Conservation (phyloP, 164 flowering plant species). For the Buxus sempervirens region DNA sequence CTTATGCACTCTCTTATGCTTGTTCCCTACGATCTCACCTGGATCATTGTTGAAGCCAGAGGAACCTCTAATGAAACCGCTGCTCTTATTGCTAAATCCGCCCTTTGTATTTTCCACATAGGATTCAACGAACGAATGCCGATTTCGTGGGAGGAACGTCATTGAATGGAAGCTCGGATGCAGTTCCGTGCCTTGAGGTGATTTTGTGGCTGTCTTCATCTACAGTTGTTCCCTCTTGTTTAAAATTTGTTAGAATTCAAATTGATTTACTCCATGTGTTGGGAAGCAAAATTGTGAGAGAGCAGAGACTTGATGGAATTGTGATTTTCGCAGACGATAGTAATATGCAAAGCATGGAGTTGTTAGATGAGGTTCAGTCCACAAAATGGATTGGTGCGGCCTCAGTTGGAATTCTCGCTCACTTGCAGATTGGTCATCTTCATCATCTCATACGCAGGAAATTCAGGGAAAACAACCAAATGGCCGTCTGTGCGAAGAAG, state of each 20-base stretch:
- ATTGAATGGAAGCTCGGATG: conserved; percentile 67
- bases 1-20: conserved; percentile 90
- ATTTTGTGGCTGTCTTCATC: background rate
- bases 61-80: conserved; percentile 76
- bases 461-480: conserved; percentile 42
- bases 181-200: conserved; percentile 80
- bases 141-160: conserved; percentile 66
- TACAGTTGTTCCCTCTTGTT: conserved; percentile 1
- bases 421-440: conserved; percentile 37
- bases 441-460: conserved; percentile 22
- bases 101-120: conserved; percentile 50
- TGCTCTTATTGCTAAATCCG: conserved; percentile 49
- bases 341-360: conserved; percentile 88
- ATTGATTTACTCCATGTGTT: conserved; percentile 17
- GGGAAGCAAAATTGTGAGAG: conserved; percentile 63
- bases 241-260: conserved; percentile 10
- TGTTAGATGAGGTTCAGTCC: conserved; percentile 89
- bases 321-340: conserved; percentile 96
- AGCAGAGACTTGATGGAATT: conserved; percentile 80
- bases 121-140: conserved; percentile 68
- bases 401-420: conserved; percentile 85
- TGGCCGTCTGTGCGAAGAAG: too few species aligned
- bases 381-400: conserved; percentile 88
- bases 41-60: conserved; percentile 98
- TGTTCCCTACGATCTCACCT: conserved; percentile 65